phyloP scores from a whole-genome alignment of 2,329 filamentous ascomycete genomes.

The Fusarium coicis region DNA sequence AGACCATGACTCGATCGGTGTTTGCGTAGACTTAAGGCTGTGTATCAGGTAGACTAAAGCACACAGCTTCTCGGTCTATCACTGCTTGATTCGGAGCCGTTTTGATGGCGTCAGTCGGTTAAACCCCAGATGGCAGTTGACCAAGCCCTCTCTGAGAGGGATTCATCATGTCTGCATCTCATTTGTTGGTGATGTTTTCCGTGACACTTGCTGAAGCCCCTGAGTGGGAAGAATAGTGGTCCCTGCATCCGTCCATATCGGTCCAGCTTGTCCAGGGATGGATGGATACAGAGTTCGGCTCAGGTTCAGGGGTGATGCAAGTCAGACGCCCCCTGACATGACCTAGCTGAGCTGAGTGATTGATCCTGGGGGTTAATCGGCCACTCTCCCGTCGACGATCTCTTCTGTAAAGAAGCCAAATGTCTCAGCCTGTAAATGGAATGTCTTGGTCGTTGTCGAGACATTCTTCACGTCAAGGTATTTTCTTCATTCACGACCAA shows the following conservation, averaged over 20 bases:
- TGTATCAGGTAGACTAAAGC: neutral
- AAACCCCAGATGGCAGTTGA: neutral
- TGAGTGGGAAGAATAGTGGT: constrained; percentile 25
- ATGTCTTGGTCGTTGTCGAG: neutral
- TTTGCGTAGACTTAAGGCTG: neutral
- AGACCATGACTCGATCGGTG: neutral
- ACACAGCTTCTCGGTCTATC: neutral
- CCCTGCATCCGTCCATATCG: constrained; percentile 28
- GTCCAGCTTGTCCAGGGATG: constrained; percentile 2
- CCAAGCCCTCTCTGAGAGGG: neutral
- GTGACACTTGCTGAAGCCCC: constrained; percentile 34
- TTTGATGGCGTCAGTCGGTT: constrained; percentile 6
- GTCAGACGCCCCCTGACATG: constrained; percentile 34
- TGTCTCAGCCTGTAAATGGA: constrained; percentile 11
- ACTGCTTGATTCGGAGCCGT: neutral
- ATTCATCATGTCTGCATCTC: neutral
- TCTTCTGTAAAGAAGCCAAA: neutral
- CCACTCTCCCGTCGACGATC: constrained; percentile 16
- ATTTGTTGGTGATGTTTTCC: constrained; percentile 11
- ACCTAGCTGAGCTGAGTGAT: neutral
- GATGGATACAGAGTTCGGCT: constrained; percentile 6
- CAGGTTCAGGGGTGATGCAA: constrained; percentile 32
- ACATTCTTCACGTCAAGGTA: neutral
- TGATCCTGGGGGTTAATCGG: constrained; percentile 28
- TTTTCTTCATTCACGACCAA: constrained; percentile 10